These are phyloP conservation scores for Platanus orientalis DNA, from an alignment of 164 flowering plant species.

Conservation along the genomic window DNA sequence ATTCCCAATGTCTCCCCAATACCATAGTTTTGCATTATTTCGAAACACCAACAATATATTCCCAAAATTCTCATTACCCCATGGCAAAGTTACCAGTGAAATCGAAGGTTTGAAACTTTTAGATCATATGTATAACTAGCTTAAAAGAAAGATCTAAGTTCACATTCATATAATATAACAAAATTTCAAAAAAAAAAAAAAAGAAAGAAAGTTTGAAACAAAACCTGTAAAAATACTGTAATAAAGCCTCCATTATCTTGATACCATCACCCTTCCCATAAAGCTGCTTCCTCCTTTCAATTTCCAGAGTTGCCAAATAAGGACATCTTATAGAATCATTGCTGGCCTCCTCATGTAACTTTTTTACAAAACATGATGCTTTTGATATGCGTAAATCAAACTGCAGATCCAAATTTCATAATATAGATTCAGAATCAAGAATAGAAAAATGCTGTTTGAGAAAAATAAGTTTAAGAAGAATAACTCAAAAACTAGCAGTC, in stretches of 20 bases:
- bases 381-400: constrained; percentile 58
- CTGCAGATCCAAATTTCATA: constrained; percentile 43
- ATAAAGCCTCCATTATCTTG: constrained; percentile 43
- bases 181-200: constrained; percentile 1
- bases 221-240: constrained; percentile 66
- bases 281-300: constrained; percentile 63
- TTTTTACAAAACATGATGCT: constrained; percentile 52
- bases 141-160: too few relatives aligned
- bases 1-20: too few relatives aligned
- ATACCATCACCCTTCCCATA: constrained; percentile 52
- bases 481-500: not conserved
- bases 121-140: too few relatives aligned
- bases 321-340: constrained; percentile 50
- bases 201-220: constrained; percentile 4
- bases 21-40: too few relatives aligned
- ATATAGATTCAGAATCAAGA: constrained; percentile 11
- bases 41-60: too few relatives aligned
- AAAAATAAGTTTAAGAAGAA: not conserved
- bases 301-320: constrained; percentile 74
- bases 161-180: not conserved
- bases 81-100: too few relatives aligned
- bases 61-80: too few relatives aligned
- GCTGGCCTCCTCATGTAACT: constrained; percentile 32
- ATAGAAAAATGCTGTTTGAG: not conserved
- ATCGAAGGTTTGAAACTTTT: too few relatives aligned